Base-by-base conservation (phyloP, 1,139 yeast species). In the Arxiozyma slooffiae region DNA sequence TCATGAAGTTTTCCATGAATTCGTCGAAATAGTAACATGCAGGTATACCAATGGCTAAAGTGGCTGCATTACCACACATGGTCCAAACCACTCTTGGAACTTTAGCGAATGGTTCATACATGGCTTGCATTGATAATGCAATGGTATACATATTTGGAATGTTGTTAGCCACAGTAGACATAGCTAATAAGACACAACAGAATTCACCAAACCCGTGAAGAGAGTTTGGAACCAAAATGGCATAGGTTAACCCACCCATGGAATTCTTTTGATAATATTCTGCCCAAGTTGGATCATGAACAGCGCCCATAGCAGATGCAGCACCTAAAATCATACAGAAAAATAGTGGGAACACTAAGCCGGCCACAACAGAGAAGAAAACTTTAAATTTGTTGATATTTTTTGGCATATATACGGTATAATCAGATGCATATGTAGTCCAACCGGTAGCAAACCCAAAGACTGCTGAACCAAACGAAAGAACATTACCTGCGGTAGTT, bases 391-490 rank as follows among this genome's bases (percentile, higher is more conserved):
- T 71, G 67, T 77, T 78, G 55, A 82, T 79, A 63, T 79, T 74
- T 63, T 79, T 74, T 56, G 78, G 77, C 78, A 86, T 89, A 72
- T 88, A 90, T 49, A 85, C 90, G 50, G 96, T 87, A 71, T 89
- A 90, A 71, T 89, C 97, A 43, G 95, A 81, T 46, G 96, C 94
- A 63, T 84, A 87, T 23, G 96, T 84, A 52, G 95, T 80, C 97
- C 97, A 89, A 56, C 97, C 97, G 51, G 96, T 80, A 48, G 96
- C 95, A 63, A 85, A 90, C 56, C 97, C 97, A 62, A 78, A 90
- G 56, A 86, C 70, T 47, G 95, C 73, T 65, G 89, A 83, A 66
- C 97, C 97, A 61, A 85, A 88, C 41, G 94, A 81, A 52, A 90
- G 74, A 37, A 88, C 92, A 60, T 70, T 64, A 59, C 90, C 96